A percentile compares a stretch with the other conserved stretches of the same genome.
Conservation (phyloP, 495 filamentous ascomycete species). For the Neurospora sp. region DNA sequence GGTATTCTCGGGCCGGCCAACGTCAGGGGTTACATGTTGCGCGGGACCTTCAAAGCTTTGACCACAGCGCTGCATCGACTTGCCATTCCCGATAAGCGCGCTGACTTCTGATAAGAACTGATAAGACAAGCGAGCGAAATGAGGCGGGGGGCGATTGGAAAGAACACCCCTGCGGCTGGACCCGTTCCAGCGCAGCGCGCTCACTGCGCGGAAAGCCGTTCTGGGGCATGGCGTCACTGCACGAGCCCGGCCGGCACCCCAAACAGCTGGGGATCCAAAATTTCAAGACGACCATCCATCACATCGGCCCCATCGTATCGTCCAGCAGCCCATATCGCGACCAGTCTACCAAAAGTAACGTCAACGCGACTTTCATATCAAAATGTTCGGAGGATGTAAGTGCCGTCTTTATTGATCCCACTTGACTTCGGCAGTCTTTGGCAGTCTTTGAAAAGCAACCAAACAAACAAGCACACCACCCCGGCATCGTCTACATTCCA, state of each 20-base stretch:
- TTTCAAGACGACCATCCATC: not conserved
- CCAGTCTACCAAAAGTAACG: not conserved
- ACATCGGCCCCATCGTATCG: not conserved
- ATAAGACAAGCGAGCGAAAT: not conserved
- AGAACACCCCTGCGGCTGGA: not conserved
- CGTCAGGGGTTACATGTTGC: not conserved
- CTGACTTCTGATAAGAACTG: not conserved
- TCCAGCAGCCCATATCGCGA: not conserved
- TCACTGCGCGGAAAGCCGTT: not conserved
- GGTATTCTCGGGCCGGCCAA: conserved; percentile 21
- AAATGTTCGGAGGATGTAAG: conserved; percentile 40
- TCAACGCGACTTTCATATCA: conserved; percentile 4
- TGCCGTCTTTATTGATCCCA: not conserved
- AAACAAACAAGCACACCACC: conserved; percentile 4
- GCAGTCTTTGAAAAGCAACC: not conserved
- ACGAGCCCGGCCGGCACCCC: not conserved
- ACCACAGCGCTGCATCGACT: not conserved
- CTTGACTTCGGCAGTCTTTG: too few relatives aligned
- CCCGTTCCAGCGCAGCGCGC: not conserved
- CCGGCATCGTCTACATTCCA: not conserved
- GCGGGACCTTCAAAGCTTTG: not conserved
- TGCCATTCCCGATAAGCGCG: not conserved
- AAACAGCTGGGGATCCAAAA: not conserved
- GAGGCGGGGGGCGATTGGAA: not conserved
- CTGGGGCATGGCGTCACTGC: not conserved